Evolutionary conservation across 805 yeast species (phyloP), one percentile per base, ranked within the genome.

Genomic region (Dipodascus geniculatus): DNA sequence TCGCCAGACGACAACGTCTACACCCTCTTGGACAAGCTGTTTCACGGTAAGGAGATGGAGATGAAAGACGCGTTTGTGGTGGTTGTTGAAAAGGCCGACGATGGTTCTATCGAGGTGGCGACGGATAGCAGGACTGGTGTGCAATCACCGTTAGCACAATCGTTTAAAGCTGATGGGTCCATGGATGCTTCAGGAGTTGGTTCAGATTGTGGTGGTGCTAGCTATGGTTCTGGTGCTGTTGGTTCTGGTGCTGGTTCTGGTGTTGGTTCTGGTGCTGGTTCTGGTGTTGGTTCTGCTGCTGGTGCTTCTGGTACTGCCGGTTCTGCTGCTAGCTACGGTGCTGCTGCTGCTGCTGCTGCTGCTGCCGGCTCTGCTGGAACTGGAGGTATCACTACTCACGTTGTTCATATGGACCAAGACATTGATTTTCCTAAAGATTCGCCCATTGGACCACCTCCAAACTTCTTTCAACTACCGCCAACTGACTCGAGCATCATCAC

Each of bases 61-160:
- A 60, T 59, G 58, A 23, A 35, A 1, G 63, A 60, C 49, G 63
- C 63, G 6, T 53, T 58, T 16, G 28, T 60, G 2, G 56, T 60
- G 19, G 17, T 38, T 11, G 19, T 38, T 38, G 44, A 23, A 14
- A 8, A 20, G 4, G 49, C 8, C 20, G 48, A 47, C 14, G 28
- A 47, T 20, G 48, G 48, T 6, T 9, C 11, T 8, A 9, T 17
- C 16, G 24, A 20, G 8, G 19, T 23, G 28, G n/a, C 23, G 9
- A 9, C 31, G 3, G 22, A 42, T 4, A 42, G 11, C 14, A 42
- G 48, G 9, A 47, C 31, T 9, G 49, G 11, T 22, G 28, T 22
- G 4, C 31, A 47, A 9, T 47, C 49, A 8, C 49, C 49, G 14
- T 6, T 42, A 20, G 22, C 22, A 42, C 48, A 42, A 14, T 28